Percentiles rank a stretch among this genome's conserved stretches.
Conservation (phyloP, 805 yeast genomes). For the Candida quercuum region DNA sequence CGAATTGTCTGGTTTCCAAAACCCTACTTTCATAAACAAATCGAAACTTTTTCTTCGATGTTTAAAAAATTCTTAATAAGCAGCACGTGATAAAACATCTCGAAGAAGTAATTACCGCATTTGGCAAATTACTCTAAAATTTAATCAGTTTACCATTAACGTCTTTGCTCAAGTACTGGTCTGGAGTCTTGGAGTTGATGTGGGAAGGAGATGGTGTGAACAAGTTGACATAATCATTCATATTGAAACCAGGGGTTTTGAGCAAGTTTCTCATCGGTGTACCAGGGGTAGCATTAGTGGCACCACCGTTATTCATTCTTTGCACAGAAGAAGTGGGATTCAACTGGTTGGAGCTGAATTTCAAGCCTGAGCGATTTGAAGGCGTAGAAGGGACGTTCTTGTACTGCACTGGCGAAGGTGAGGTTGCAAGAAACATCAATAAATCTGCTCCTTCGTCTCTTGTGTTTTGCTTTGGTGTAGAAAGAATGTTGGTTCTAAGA, state of each 20-base stretch:
- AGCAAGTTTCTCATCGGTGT: constrained; percentile 25
- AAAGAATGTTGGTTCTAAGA: constrained; percentile 9
- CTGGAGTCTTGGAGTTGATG: constrained; percentile 30
- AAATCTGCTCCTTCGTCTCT: constrained; percentile 74
- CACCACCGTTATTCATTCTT: constrained; percentile 6
- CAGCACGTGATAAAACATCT: too few relatives aligned
- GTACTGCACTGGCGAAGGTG: constrained; percentile 55
- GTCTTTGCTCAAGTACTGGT: constrained; percentile 17
- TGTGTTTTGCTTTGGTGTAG: constrained; percentile 20
- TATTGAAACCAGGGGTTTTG: constrained; percentile 66
- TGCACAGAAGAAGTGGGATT: constrained; percentile 12
- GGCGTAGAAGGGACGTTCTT: constrained; percentile 20
- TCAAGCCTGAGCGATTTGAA: constrained; percentile 7
- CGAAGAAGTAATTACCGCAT: too few relatives aligned
- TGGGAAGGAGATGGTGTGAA: constrained; percentile 66
- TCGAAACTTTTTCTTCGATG: too few relatives aligned
- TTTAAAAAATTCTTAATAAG: too few relatives aligned
- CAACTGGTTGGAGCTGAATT: constrained; percentile 1
- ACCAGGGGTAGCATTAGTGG: constrained; percentile 15
- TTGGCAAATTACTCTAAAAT: constrained; percentile 4
- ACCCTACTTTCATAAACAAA: too few relatives aligned
- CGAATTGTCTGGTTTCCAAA: too few relatives aligned
- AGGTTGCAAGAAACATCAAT: constrained; percentile 75
- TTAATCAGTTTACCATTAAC: constrained; percentile 24
- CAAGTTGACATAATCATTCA: constrained; percentile 77